Conservation (phyloP, 805 yeast genomes). For the Cyberlindnera nakhonratchasimensis region DNA sequence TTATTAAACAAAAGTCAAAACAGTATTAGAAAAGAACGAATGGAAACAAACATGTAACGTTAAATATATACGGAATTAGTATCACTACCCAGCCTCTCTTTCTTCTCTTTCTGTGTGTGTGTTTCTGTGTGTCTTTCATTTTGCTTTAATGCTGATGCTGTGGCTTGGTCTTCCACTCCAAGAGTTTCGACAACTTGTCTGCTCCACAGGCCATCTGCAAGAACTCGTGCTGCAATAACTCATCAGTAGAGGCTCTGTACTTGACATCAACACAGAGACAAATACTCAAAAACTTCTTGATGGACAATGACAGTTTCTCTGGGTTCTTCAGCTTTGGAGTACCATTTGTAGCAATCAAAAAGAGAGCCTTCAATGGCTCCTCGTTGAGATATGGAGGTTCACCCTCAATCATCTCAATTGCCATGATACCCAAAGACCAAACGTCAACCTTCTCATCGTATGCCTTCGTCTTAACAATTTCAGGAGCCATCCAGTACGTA, state of each 20-base stretch:
- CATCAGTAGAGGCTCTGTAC: conserved; percentile 87
- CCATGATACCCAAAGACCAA: conserved; percentile 98
- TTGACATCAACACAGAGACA: conserved; percentile 94
- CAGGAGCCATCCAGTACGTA: conserved; percentile 99
- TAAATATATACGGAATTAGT: no score
- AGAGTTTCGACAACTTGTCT: conserved; percentile 53
- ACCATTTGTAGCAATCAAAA: conserved; percentile 93
- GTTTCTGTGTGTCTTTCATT: no score
- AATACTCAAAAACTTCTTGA: conserved; percentile 82
- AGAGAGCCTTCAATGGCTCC: conserved; percentile 90
- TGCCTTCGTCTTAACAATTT: conserved; percentile 91
- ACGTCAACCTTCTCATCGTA: conserved; percentile 97
- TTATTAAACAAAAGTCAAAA: neutral
- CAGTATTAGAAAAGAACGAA: neutral
- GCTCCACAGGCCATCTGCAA: conserved; percentile 61
- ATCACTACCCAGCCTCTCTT: no score
- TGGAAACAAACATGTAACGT: neutral
- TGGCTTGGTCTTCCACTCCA: conserved; percentile 43
- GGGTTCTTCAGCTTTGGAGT: conserved; percentile 93
- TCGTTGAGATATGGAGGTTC: conserved; percentile 98
- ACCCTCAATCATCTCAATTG: conserved; percentile 97
- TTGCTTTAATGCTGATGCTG: neutral
- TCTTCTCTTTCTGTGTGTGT: no score
- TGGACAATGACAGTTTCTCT: conserved; percentile 70
- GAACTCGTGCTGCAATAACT: conserved; percentile 73